A percentile compares a stretch with the other conserved stretches of the same genome.
Evolutionary conservation across 441 rosid species (phyloP).

Genomic region (Gossypium gossypioides): DNA sequence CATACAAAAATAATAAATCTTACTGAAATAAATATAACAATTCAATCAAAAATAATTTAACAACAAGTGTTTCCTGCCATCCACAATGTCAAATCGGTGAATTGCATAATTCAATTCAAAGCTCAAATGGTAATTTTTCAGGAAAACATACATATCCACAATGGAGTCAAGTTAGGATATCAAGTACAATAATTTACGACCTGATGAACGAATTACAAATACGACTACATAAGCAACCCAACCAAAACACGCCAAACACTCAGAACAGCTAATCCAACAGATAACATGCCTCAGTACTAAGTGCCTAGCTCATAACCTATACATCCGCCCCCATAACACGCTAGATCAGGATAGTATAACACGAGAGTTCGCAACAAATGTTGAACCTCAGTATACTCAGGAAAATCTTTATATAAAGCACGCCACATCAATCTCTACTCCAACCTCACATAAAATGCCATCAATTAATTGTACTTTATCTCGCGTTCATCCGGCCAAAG

Average conservation of each 20-base stretch:
- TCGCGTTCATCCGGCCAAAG: not conserved
- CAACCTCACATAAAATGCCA: not conserved
- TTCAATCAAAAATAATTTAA: not conserved
- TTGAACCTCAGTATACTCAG: not conserved
- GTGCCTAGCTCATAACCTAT: not conserved
- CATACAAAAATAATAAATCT: too few relatives aligned
- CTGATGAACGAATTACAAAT: too few relatives aligned
- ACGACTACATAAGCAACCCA: not conserved
- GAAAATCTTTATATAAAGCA: not conserved
- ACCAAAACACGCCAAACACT: not conserved
- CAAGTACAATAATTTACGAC: not conserved
- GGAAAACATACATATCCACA: not conserved
- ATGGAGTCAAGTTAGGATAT: not conserved
- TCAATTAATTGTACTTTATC: not conserved
- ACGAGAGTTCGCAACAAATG: not conserved
- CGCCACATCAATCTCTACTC: not conserved
- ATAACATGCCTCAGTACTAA: not conserved
- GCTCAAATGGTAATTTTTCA: not conserved
- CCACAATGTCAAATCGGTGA: not conserved
- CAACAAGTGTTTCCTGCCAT: not conserved
- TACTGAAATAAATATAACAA: too few relatives aligned
- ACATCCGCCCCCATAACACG: not conserved
- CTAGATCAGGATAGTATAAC: not conserved
- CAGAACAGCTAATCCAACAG: not conserved
- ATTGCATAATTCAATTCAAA: not conserved